Base-by-base conservation (phyloP, 2,329 filamentous ascomycete species). In the Lachnum nothofagi region DNA sequence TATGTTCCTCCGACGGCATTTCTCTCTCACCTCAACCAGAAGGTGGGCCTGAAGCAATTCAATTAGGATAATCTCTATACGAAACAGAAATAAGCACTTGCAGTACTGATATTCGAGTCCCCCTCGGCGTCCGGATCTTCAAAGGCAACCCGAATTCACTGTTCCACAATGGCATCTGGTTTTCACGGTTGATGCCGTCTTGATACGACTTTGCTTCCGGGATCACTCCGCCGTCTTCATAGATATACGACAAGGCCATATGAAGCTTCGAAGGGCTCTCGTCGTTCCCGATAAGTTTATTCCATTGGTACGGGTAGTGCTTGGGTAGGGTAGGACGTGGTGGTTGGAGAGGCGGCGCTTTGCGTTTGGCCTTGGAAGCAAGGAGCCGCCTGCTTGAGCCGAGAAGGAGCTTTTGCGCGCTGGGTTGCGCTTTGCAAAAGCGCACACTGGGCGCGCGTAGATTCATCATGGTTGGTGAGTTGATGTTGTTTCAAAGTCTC, bases 21-120 rank as follows among this genome's bases (percentile, higher is more conserved):
- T n/a, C n/a, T n/a, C n/a, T n/a, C n/a, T 44, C 56, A 70, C 68
- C 68, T 65, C 53, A 70, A 52, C 68, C 68, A 70, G 38, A 68
- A 58, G 52, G 68, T 66, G 10, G 69, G 67, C n/a, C 70, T 73
- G 49, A 5, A 31, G 12, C 10, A 14, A 37, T 43, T 27, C 25
- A 25, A 23, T 31, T 27, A 39, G 14, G 4, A 34, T 22, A 39
- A 14, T 20, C 8, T n/a, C 3, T 9, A n/a, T n/a, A 29, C 7
- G 33, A n/a, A 23, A 38, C 24, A 42, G 31, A 34, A 6, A 9
- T 5, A 17, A 5, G 3, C 5, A 35, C 19, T 38, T 4, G 46
- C n/a, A n/a, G 12, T n/a, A 22, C 29, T 12, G 42, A 16, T 8
- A 23, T 29, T 43, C 27, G 35, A 23, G 24, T 35, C 3, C 41